These are phyloP conservation scores for Tetrahymena elliotti DNA, from an alignment of 73 alveolate genomes.

Conservation along the genomic window DNA sequence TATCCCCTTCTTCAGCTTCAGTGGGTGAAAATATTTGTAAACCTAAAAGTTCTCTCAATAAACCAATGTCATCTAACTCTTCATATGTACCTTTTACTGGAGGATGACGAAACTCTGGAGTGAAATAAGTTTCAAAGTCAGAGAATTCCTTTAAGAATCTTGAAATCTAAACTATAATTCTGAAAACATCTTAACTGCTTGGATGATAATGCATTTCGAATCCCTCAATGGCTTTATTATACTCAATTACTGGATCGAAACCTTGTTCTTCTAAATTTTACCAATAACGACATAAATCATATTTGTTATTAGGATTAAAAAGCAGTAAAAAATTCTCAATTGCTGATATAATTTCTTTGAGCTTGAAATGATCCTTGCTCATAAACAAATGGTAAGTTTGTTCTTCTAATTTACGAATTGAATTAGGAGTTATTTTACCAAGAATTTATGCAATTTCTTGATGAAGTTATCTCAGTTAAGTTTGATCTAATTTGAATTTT, in stretches of 20 bases:
- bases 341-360: constrained; percentile 37
- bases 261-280: constrained; percentile 49
- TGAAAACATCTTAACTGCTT: constrained; percentile 53
- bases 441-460: constrained; percentile 27
- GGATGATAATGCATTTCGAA: constrained; percentile 58
- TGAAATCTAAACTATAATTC: constrained; percentile 52
- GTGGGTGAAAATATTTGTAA: constrained; percentile 32
- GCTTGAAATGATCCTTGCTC: constrained; percentile 33
- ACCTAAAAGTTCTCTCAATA: constrained; percentile 47
- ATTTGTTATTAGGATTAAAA: constrained; percentile 52
- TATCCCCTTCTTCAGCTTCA: constrained; percentile 31
- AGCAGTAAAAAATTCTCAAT: constrained; percentile 25
- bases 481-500: constrained; percentile 2
- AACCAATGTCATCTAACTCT: constrained; percentile 55
- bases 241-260: constrained; percentile 66
- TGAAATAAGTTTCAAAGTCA: constrained; percentile 54
- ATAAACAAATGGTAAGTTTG: constrained; percentile 31
- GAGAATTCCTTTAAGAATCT: constrained; percentile 62
- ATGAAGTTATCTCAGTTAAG: neutral
- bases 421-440: constrained; percentile 22
- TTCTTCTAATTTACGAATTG: constrained; percentile 37
- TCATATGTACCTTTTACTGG: constrained; percentile 51
- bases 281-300: constrained; percentile 63
- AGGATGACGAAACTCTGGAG: constrained; percentile 67
- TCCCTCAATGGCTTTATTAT: constrained; percentile 66